Evolutionary conservation across 352 stramenopile species (phyloP).

Genomic region (Globisporangium irregulare): DNA sequence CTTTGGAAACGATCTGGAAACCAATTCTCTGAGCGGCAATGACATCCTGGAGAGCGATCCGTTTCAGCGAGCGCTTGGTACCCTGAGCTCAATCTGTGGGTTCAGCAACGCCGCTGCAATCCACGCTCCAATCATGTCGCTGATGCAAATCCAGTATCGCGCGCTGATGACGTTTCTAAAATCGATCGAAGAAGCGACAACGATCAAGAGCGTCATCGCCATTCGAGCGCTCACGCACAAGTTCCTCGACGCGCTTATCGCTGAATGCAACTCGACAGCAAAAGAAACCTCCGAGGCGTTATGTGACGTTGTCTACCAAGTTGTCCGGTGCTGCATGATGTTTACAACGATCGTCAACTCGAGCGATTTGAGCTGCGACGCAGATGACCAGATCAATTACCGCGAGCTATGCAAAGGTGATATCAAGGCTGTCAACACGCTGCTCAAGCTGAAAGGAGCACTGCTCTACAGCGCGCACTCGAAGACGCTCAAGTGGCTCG

Average conservation of each 20-base stretch:
- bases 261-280: not conserved
- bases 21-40: not conserved
- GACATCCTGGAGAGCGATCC: constrained; percentile 5
- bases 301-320: constrained; percentile 49
- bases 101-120: not conserved
- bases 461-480: constrained; percentile 34
- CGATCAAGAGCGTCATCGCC: constrained; percentile 12
- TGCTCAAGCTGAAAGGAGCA: constrained; percentile 36
- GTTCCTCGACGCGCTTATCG: constrained; percentile 18
- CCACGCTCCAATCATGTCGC: not conserved
- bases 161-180: constrained; percentile 12
- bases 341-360: constrained; percentile 56
- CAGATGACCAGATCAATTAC: constrained; percentile 29
- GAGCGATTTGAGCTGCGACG: constrained; percentile 14
- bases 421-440: constrained; percentile 34
- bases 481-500: constrained; percentile 77
- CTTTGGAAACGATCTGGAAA: not conserved
- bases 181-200: constrained; percentile 4
- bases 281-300: not conserved
- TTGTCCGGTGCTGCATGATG: constrained; percentile 60
- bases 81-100: not conserved
- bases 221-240: constrained; percentile 17
- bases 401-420: constrained; percentile 44
- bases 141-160: constrained; percentile 19
- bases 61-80: constrained; percentile 3